Evolutionary conservation across 78 protist species (phyloP).

Genomic region (Tieghemostelium lacteum): DNA sequence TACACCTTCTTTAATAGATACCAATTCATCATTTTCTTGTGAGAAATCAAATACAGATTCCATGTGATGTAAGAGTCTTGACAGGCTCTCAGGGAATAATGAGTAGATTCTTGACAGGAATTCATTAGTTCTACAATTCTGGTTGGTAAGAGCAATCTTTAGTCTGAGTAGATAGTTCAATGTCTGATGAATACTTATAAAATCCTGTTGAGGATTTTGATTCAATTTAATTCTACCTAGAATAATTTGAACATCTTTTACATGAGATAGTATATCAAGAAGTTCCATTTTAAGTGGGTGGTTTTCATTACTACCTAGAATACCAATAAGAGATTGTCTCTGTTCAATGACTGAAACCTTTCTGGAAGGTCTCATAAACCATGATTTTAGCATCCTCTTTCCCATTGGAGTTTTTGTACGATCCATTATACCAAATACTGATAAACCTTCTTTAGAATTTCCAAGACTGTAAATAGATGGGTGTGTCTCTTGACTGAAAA

Average conservation of each 20-base stretch:
- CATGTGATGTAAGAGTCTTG: neutral
- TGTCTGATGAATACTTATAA: too few species aligned
- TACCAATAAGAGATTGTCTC: conserved; percentile 19
- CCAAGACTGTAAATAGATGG: conserved; percentile 48
- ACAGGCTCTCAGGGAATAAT: neutral
- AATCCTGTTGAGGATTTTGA: too few species aligned
- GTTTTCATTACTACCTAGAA: neutral
- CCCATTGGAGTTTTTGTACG: conserved; percentile 63
- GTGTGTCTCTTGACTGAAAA: conserved; percentile 15
- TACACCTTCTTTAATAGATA: conserved; percentile 37
- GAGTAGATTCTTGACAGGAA: neutral
- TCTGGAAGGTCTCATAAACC: conserved; percentile 77
- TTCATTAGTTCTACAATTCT: neutral
- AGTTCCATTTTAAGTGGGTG: neutral
- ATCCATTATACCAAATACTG: conserved; percentile 37
- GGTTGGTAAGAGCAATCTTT: too few species aligned
- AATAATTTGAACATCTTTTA: conserved; percentile 50
- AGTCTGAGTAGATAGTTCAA: too few species aligned
- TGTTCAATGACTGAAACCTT: conserved; percentile 24
- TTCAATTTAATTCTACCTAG: conserved; percentile 32
- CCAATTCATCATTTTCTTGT: neutral
- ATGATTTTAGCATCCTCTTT: conserved; percentile 37
- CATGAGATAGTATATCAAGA: neutral
- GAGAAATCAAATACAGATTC: neutral
- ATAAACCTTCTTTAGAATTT: conserved; percentile 55